Base-by-base conservation (phyloP, 495 filamentous ascomycete genomes). In the Penicillium tannophilum region DNA sequence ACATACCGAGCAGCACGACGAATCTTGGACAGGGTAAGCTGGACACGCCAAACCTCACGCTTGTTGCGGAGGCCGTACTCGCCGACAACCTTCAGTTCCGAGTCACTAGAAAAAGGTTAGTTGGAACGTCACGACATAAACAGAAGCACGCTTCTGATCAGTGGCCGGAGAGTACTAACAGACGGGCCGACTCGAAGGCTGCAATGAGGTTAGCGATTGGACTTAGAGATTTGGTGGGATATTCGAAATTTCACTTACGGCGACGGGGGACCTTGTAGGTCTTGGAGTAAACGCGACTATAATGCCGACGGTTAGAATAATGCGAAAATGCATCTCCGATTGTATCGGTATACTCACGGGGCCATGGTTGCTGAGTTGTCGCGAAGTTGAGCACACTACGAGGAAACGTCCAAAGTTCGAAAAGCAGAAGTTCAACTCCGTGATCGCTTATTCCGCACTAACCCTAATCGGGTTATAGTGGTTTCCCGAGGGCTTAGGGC, bases 21-120 rank as follows among this genome's bases (percentile, higher is more conserved):
- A 72, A 98, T 98, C 88, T 98, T 98, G 81, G 94, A 98, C 65
- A 98, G 91, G 62, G 93, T 97, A 79, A 98, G 90, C 87, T 91
- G 88, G 72, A 98, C 94, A 81, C 94, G 91, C 94, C 94, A 98
- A 70, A 98, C 95, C 85, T 98, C 94, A 82, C 94, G 93, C 92
- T 98, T 98, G 88, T 98, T 98, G 77, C 91, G 88, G 63, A 98
- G 90, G 77, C 94, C 94, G 83, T 93, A 98, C 84, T 98, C 94
- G 79, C 94, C 94, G 72, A 98, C 94, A 79, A 92, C 87, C 88
- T 98, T 98, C 82, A 98, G 82, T 82, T 98, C 94, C 72, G 92
- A 90, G 85, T 98, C 94, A 84, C 95, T 98, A 84, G 76, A 73
- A 64, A 63, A 26, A 53, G 58, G 63, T 76, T 77, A 74, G 74